A percentile compares a stretch with the other conserved stretches of the same genome.
Conservation (phyloP, 2,329 filamentous ascomycete genomes). For the Colletotrichum lindemuthianum region DNA sequence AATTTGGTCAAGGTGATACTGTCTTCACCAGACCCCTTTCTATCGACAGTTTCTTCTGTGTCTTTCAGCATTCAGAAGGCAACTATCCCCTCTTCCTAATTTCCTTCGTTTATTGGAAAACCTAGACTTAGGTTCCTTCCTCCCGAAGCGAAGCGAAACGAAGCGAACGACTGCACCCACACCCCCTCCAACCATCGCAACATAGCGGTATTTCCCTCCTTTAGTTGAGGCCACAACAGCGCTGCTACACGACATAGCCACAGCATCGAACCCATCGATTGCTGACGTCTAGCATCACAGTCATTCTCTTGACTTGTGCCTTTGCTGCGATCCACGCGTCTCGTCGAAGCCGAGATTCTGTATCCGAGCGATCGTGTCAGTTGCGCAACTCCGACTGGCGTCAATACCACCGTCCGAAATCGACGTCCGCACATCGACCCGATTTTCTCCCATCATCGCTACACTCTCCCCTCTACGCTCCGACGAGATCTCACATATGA, state of each 20-base stretch:
- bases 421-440: constrained; percentile 16
- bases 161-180: constrained; percentile 18
- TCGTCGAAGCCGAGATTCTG: constrained; percentile 46
- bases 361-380: constrained; percentile 33
- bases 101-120: constrained; percentile 20
- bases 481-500: constrained; percentile 61
- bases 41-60: constrained; percentile 39
- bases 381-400: constrained; percentile 22
- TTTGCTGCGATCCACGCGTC: constrained; percentile 23
- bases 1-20: constrained; percentile 37
- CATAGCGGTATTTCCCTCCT: constrained; percentile 37
- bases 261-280: constrained; percentile 24
- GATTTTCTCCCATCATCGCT: constrained; percentile 25
- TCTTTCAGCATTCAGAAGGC: constrained; percentile 37
- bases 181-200: constrained; percentile 27
- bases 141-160: constrained; percentile 26
- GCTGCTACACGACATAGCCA: constrained; percentile 19
- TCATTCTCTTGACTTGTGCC: constrained; percentile 36
- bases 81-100: constrained; percentile 37
- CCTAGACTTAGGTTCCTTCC: constrained; percentile 30
- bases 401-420: constrained; percentile 22
- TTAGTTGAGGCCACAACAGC: constrained; percentile 28
- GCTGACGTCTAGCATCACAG: constrained; percentile 14
- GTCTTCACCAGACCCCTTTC: constrained; percentile 35
- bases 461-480: constrained; percentile 16